A percentile compares a stretch with the other conserved stretches of the same genome.
These are phyloP conservation scores for Limnanthes douglasii DNA, from an alignment of 345 rosid genomes.

Conservation along the genomic window DNA sequence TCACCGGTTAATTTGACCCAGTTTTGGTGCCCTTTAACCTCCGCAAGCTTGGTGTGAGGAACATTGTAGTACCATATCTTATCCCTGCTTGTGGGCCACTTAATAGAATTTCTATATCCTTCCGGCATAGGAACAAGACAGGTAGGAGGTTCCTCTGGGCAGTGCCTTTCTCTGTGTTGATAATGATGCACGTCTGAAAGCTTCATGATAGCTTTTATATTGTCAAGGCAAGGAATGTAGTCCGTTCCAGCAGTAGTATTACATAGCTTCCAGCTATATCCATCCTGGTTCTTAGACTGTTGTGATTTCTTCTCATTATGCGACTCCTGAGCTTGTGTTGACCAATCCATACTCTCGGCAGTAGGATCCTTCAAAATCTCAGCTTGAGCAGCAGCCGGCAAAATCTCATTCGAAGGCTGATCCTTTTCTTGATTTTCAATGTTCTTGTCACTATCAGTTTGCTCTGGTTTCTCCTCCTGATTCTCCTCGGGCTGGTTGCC, in stretches of 20 bases:
- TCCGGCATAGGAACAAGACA: slow-evolving; percentile 77
- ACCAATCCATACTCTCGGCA: slow-evolving; percentile 50
- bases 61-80: slow-evolving; percentile 68
- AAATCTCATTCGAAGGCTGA: slow-evolving; percentile 24
- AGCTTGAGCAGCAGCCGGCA: slow-evolving; percentile 35
- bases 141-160: slow-evolving; percentile 68
- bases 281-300: slow-evolving; percentile 13
- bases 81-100: slow-evolving; percentile 90
- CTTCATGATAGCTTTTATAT: slow-evolving; percentile 53
- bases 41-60: slow-evolving; percentile 59
- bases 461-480: slow-evolving; percentile 16
- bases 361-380: slow-evolving; percentile 59
- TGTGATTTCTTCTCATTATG: slow-evolving; percentile 71
- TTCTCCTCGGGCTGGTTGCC: slow-evolving; percentile 8
- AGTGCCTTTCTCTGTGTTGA: slow-evolving; percentile 96
- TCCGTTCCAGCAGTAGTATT: slow-evolving; percentile 84
- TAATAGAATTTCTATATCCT: slow-evolving; percentile 54
- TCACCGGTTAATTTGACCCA: slow-evolving; percentile 55
- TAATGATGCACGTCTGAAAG: slow-evolving; percentile 55
- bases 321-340: slow-evolving; percentile 74
- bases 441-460: slow-evolving; percentile 14
- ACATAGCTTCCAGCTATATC: slow-evolving; percentile 60
- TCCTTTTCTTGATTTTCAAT: slow-evolving; percentile 25
- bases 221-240: slow-evolving; percentile 95
- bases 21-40: slow-evolving; percentile 61